A percentile compares a stretch with the other conserved stretches of the same genome.
These are phyloP conservation scores for Persicaria tinctoria DNA, from an alignment of 148 eudicot species.

Conservation along the genomic window DNA sequence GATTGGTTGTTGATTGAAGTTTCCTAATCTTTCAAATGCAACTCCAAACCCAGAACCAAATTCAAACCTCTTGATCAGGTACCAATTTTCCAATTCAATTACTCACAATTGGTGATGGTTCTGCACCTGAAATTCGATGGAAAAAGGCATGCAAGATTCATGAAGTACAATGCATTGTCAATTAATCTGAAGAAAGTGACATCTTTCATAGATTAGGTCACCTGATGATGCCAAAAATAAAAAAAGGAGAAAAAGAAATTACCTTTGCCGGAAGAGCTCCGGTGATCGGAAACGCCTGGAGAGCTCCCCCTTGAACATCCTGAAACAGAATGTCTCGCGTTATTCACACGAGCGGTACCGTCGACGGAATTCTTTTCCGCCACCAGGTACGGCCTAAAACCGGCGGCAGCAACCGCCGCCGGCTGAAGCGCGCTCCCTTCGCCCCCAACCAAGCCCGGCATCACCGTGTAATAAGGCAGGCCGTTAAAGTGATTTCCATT, in stretches of 20 bases:
- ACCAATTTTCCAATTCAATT: neutral
- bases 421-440: neutral
- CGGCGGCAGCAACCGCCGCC: conserved; percentile 4
- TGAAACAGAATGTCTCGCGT: neutral
- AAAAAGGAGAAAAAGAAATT: neutral
- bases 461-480: neutral
- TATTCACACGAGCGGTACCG: neutral
- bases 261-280: conserved; percentile 43
- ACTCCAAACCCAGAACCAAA: neutral
- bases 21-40: too few relatives aligned
- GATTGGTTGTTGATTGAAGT: too few relatives aligned
- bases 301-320: conserved; percentile 26
- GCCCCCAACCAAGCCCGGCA: conserved; percentile 7
- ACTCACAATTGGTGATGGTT: too few relatives aligned
- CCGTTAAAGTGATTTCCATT: conserved; percentile 3
- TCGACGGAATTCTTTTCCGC: neutral
- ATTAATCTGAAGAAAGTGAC: neutral
- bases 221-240: too few relatives aligned
- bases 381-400: conserved; percentile 8
- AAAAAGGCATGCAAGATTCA: neutral
- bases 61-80: neutral
- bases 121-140: neutral
- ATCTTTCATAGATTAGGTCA: neutral
- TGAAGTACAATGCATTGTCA: neutral
- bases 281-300: conserved; percentile 29